Evolutionary conservation across 805 yeast species (phyloP).

Genomic region (Schwanniomyces polymorphus): DNA sequence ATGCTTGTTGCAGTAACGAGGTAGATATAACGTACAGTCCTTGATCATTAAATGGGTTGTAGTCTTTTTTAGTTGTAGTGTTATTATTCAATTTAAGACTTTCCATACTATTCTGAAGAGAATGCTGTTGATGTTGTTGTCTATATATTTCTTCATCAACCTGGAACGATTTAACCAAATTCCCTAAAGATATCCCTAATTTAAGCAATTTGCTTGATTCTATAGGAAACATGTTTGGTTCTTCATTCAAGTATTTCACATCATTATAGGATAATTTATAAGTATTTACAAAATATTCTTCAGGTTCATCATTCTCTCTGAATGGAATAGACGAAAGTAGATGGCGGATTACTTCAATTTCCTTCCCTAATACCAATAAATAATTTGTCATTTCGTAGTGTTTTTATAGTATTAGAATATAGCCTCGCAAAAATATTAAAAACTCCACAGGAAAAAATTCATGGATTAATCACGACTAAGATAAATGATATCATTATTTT

Average conservation of each 20-base stretch:
- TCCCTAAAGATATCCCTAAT: constrained; percentile 43
- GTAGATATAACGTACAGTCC: neutral
- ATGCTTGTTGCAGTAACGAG: constrained; percentile 15
- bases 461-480: neutral
- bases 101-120: constrained; percentile 11
- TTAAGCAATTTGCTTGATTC: constrained; percentile 38
- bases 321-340: constrained; percentile 37
- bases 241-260: constrained; percentile 21
- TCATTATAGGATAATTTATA: constrained; percentile 26
- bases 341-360: constrained; percentile 23
- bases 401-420: neutral
- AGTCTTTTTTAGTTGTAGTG: constrained; percentile 1
- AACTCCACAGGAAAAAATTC: neutral
- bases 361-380: constrained; percentile 20
- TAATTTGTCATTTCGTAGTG: constrained; percentile 3
- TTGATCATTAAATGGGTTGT: constrained; percentile 8
- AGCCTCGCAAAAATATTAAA: neutral
- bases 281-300: constrained; percentile 27
- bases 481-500: constrained; percentile 3
- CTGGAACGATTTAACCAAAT: constrained; percentile 34
- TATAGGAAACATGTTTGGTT: constrained; percentile 27
- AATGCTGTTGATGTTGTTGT: constrained; percentile 24
- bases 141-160: constrained; percentile 30
- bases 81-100: constrained; percentile 5
- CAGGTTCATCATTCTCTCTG: constrained; percentile 13